phyloP scores from a whole-genome alignment of 176 grass and related monocot genomes.

The Carex myosuroides region DNA sequence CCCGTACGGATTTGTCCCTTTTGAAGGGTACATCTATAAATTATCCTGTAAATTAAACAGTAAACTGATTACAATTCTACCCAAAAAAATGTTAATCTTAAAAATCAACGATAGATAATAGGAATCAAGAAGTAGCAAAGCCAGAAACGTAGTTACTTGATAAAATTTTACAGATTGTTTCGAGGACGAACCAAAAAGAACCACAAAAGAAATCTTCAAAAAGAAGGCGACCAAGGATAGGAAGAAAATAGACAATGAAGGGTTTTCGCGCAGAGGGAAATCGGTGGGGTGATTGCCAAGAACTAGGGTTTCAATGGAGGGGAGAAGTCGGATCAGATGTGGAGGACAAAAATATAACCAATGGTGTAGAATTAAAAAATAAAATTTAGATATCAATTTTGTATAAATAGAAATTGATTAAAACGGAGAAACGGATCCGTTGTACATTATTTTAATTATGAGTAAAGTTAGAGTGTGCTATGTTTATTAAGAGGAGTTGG shows the following conservation, averaged over 20 bases:
- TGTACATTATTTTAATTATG: no score
- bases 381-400: no score
- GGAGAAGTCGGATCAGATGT: background rate
- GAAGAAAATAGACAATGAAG: background rate
- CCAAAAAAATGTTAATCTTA: background rate
- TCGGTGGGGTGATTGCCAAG: background rate
- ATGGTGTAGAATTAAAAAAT: background rate
- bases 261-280: background rate
- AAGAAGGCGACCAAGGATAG: background rate
- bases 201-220: background rate
- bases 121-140: background rate
- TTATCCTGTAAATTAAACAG: background rate
- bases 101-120: background rate
- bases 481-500: no score
- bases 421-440: no score
- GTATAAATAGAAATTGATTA: no score
- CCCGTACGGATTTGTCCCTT: conserved; percentile 59
- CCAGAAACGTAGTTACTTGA: background rate
- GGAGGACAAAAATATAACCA: background rate
- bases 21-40: conserved; percentile 56
- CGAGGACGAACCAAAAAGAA: background rate
- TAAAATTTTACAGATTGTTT: background rate
- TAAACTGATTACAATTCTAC: background rate
- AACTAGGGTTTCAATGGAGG: conserved; percentile 2
- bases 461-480: no score